phyloP scores from a whole-genome alignment of 768 basidiomycete species.

The Leucogyrophana mollusca region DNA sequence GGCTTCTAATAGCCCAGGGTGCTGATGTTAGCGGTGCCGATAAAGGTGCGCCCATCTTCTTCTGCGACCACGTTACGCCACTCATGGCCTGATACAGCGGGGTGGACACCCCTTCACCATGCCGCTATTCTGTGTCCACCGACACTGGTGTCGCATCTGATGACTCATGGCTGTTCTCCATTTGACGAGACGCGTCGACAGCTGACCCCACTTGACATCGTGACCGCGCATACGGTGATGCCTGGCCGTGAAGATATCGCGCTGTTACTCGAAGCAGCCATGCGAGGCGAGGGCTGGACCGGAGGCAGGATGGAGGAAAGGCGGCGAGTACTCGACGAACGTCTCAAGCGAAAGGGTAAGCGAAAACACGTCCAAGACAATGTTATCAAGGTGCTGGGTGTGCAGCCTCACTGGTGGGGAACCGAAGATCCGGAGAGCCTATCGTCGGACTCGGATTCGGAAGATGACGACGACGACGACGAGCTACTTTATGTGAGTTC shows the following conservation, averaged over 20 bases:
- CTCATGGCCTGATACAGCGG: conserved; percentile 47
- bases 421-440: conserved; percentile 43
- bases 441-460: conserved; percentile 41
- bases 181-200: conserved; percentile 74
- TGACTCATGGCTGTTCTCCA: conserved; percentile 89
- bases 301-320: conserved; percentile 74
- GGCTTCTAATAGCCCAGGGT: conserved; percentile 76
- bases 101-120: conserved; percentile 95
- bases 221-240: conserved; percentile 78
- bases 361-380: conserved; percentile 57
- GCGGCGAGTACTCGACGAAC: conserved; percentile 58
- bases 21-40: conserved; percentile 63
- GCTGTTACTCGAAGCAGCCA: conserved; percentile 83
- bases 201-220: conserved; percentile 85
- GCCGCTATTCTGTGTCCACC: conserved; percentile 87
- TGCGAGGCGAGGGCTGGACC: conserved; percentile 82
- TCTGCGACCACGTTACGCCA: conserved; percentile 2
- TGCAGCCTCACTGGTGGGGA: conserved; percentile 68
- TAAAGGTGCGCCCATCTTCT: conserved; percentile 48
- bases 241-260: conserved; percentile 85
- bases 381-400: conserved; percentile 54
- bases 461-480: conserved; percentile 51
- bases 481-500: conserved; percentile 48
- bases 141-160: conserved; percentile 86
- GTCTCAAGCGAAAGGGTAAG: conserved; percentile 49